These are phyloP conservation scores for Orychophragmus violaceus DNA, from an alignment of 345 rosid genomes.

Conservation along the genomic window DNA sequence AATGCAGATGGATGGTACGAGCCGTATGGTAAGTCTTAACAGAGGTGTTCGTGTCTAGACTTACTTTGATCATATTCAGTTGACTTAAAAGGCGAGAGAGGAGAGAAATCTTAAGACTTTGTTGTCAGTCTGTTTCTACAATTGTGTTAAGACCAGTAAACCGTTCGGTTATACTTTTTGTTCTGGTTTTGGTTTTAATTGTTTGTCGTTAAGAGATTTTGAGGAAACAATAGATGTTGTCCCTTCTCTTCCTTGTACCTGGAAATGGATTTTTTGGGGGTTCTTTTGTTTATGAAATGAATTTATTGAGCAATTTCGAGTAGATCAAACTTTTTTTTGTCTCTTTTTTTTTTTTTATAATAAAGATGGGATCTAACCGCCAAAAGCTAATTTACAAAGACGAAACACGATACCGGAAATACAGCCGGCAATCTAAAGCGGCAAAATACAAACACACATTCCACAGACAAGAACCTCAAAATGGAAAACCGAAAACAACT, in stretches of 20 bases:
- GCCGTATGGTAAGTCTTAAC: slow-evolving; percentile 72
- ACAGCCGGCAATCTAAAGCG: no score
- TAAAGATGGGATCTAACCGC: no score
- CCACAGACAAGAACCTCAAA: no score
- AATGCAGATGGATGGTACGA: slow-evolving; percentile 47
- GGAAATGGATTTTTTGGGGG: neutral
- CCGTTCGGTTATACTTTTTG: neutral
- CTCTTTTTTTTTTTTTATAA: no score
- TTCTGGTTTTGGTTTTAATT: neutral
- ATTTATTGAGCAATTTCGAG: no score
- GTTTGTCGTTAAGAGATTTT: neutral
- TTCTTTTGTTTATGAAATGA: no score
- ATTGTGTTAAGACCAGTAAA: neutral
- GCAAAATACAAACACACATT: no score
- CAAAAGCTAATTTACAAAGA: no score
- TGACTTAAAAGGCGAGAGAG: neutral
- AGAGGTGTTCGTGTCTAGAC: slow-evolving; percentile 41
- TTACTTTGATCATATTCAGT: neutral
- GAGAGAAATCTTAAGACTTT: neutral
- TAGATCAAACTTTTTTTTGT: no score
- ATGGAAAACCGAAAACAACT: no score
- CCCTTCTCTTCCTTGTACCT: neutral
- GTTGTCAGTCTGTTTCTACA: neutral
- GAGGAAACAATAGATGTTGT: neutral
- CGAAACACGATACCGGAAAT: no score